Base-by-base conservation (phyloP, 495 filamentous ascomycete species). In the Letharia columbiana region DNA sequence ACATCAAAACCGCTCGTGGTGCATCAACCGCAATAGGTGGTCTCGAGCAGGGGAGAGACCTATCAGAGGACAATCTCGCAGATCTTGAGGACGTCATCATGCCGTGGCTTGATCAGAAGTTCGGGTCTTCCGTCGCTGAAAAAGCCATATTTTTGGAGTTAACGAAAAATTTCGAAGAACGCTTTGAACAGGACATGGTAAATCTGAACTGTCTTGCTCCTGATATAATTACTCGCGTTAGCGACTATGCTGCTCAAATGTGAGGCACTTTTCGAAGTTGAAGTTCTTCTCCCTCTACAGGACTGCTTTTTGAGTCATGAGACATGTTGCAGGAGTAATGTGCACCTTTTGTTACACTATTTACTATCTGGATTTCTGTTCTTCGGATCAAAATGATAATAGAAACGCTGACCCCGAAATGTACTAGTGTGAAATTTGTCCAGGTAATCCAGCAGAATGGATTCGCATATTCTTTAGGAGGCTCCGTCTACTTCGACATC, bases 401-500 rank as follows among this genome's bases (percentile, higher is more conserved):
- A 7, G 0, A 57, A 20, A 4, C 11, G 7, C 54, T 57, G 33
- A 57, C 33, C 20, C 31, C 9, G 17, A 37, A 6, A 20, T 37
- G 8, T 37, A 17, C 52, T 35, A 96, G 97, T 68, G 90, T 87
- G 17, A 75, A 79, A 10, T 91, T 90, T 66, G 89, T 96, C 8
- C 81, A 91, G 69, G 82, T 81, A 63, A 87, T 98, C 54, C 81
- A 96, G 17, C 71, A 86, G n/a, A 95, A 96, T 71, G 86, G 87
- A 0, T 97, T 90, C 69, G 94, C 87, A 7, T 98, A 98, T 72
- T 77, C 73, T 3, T 89, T 91, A 50, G 88, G 94, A 67, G 91
- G 91, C 0, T 94, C 90, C 0, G 91, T 98, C 3, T 98, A 97
- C 76, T 98, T 97, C 66, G 93, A 97, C 69, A 97, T 96, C 68